Conservation (phyloP, 2,329 filamentous ascomycete species). For the Rutstroemia sp. region DNA sequence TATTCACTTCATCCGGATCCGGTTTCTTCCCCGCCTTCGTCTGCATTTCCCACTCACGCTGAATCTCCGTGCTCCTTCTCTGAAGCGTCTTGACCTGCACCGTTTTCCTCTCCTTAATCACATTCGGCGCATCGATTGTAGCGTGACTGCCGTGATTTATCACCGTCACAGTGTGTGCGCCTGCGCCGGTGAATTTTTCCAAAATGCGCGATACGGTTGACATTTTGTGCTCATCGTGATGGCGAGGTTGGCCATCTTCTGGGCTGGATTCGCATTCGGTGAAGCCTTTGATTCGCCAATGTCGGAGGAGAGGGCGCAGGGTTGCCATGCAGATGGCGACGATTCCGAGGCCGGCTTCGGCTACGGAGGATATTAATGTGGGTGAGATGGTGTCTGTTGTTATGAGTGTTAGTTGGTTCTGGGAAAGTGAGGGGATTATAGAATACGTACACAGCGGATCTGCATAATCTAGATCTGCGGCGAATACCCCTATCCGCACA, state of each 20-base stretch:
- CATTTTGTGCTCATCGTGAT: neutral
- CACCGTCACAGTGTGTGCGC: slow-evolving; percentile 6
- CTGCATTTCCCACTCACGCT: slow-evolving; percentile 3
- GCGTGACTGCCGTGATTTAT: neutral
- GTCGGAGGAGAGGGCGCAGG: slow-evolving; percentile 3
- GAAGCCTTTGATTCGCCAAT: slow-evolving; percentile 1
- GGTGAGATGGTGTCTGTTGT: slow-evolving; percentile 4
- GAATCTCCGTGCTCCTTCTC: slow-evolving; percentile 2
- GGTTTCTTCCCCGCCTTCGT: slow-evolving; percentile 1
- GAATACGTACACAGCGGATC: slow-evolving; percentile 2
- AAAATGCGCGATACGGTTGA: slow-evolving; percentile 7
- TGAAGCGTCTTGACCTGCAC: neutral
- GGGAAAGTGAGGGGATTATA: neutral
- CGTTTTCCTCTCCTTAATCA: slow-evolving; percentile 2
- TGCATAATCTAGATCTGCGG: slow-evolving; percentile 4
- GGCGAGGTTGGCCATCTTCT: neutral
- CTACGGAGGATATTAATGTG: slow-evolving; percentile 6
- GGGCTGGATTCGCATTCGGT: neutral
- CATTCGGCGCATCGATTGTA: neutral
- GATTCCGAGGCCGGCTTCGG: slow-evolving; percentile 6
- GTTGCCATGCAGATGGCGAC: slow-evolving; percentile 5
- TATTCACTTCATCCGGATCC: slow-evolving; percentile 4
- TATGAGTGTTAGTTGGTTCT: neutral
- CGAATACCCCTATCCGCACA: neutral
- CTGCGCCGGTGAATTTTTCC: neutral